Evolutionary conservation across 2,329 filamentous ascomycete species (phyloP).

Genomic region (Aspergillus glaucus): DNA sequence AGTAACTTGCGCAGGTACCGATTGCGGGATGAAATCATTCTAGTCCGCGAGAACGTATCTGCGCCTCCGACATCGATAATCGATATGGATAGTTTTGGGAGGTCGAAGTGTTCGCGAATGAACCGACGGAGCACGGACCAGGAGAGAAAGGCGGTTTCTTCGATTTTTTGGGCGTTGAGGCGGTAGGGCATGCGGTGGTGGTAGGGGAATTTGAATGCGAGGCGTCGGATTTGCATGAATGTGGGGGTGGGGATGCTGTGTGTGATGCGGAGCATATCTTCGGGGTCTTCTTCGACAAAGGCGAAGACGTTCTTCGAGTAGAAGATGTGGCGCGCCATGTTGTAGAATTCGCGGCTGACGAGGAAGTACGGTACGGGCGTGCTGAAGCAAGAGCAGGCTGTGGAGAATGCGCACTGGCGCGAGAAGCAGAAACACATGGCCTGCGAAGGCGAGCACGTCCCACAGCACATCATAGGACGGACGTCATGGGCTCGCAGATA

Average conservation of each 20-base stretch:
- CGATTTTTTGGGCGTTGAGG: constrained; percentile 1
- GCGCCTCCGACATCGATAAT: constrained; percentile 15
- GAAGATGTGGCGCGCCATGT: constrained; percentile 15
- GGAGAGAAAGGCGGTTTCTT: constrained; percentile 9
- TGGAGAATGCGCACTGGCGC: constrained; percentile 18
- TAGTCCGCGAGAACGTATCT: background rate
- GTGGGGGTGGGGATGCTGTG: constrained; percentile 13
- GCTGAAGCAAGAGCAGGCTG: constrained; percentile 17
- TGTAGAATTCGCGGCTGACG: constrained; percentile 17
- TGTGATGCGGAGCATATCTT: constrained; percentile 15
- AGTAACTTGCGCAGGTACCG: constrained; percentile 14
- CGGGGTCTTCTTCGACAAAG: constrained; percentile 18
- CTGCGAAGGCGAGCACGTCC: constrained; percentile 15
- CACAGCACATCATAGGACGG: constrained; percentile 14
- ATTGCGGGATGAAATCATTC: constrained; percentile 2
- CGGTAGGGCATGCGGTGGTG: constrained; percentile 4
- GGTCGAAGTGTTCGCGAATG: constrained; percentile 21
- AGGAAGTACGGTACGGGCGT: constrained; percentile 20
- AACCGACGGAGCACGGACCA: constrained; percentile 23
- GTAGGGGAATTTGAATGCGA: constrained; percentile 17
- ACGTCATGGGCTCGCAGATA: constrained; percentile 1
- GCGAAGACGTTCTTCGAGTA: constrained; percentile 16
- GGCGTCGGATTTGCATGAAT: constrained; percentile 13
- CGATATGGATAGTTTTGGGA: constrained; percentile 13
- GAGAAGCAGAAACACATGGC: constrained; percentile 16